Evolutionary conservation across 2,329 filamentous ascomycete species (phyloP).

Genomic region (Calonectria montana): DNA sequence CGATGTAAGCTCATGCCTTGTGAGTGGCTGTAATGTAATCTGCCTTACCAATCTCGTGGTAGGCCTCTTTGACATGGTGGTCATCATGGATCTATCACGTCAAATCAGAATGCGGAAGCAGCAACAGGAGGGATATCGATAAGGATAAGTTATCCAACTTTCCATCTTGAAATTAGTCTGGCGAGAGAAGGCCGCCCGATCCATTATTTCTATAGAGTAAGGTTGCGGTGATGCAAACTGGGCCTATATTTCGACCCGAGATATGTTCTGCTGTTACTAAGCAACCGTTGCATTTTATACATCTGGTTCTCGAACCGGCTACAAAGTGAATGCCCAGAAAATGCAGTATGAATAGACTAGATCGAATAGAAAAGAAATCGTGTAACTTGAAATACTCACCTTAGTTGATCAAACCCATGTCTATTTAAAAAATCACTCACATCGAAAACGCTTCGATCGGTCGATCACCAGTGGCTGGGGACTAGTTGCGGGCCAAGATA

Average conservation of each 20-base stretch:
- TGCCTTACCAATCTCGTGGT: background rate
- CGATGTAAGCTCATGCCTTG: too few species aligned
- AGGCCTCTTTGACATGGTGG: background rate
- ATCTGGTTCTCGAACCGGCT: background rate
- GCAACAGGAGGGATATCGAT: background rate
- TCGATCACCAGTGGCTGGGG: background rate
- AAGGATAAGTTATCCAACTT: background rate
- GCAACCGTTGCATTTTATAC: too few species aligned
- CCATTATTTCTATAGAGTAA: background rate
- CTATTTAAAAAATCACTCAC: too few species aligned
- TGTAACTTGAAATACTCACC: too few species aligned
- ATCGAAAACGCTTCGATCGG: background rate
- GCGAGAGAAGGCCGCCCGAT: too few species aligned
- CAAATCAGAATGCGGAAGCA: background rate
- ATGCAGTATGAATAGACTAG: too few species aligned
- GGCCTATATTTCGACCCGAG: background rate
- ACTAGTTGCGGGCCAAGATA: background rate
- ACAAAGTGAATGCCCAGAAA: too few species aligned
- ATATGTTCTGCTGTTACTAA: background rate
- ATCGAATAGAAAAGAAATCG: too few species aligned
- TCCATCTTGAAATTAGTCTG: background rate
- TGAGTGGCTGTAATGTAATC: background rate
- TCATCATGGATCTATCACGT: background rate
- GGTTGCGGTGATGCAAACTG: background rate
- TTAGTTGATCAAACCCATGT: too few species aligned